Evolutionary conservation across 345 rosid species (phyloP).

Genomic region (Litchi chinensis): DNA sequence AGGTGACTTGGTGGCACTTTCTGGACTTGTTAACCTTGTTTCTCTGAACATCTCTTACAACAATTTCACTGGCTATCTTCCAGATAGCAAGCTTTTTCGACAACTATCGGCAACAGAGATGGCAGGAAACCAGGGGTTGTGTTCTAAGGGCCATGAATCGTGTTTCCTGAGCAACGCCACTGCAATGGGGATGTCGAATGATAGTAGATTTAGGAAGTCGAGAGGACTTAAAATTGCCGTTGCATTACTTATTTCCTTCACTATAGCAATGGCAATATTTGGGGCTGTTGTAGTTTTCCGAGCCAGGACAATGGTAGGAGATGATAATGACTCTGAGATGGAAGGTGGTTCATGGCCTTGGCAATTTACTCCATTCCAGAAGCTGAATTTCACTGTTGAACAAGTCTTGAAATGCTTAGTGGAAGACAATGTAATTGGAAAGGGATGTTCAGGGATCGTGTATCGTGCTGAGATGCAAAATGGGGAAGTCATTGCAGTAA

Average conservation of each 20-base stretch:
- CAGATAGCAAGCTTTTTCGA: constrained; percentile 66
- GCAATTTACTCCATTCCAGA: constrained; percentile 86
- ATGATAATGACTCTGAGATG: constrained; percentile 54
- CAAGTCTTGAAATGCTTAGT: constrained; percentile 68
- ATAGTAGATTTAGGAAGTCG: constrained; percentile 35
- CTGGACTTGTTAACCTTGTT: constrained; percentile 62
- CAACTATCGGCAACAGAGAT: constrained; percentile 54
- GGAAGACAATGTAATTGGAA: constrained; percentile 74
- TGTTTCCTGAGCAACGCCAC: constrained; percentile 55
- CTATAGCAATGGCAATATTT: constrained; percentile 47
- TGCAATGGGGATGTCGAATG: constrained; percentile 18
- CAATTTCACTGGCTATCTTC: constrained; percentile 75
- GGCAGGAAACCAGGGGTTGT: constrained; percentile 61
- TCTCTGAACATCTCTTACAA: constrained; percentile 80
- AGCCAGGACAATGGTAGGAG: constrained; percentile 45
- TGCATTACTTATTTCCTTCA: constrained; percentile 52
- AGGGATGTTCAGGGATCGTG: constrained; percentile 89
- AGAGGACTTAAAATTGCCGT: constrained; percentile 52
- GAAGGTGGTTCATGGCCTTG: constrained; percentile 61
- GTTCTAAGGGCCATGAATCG: constrained; percentile 53
- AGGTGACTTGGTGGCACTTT: constrained; percentile 54
- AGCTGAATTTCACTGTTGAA: constrained; percentile 66
- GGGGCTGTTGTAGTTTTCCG: constrained; percentile 54
- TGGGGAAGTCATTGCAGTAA: constrained; percentile 76
- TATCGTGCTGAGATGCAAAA: constrained; percentile 72